A percentile compares a stretch with the other conserved stretches of the same genome.
phyloP scores from a whole-genome alignment of 108 stramenopile species.

The Discostella stelligeroides region DNA sequence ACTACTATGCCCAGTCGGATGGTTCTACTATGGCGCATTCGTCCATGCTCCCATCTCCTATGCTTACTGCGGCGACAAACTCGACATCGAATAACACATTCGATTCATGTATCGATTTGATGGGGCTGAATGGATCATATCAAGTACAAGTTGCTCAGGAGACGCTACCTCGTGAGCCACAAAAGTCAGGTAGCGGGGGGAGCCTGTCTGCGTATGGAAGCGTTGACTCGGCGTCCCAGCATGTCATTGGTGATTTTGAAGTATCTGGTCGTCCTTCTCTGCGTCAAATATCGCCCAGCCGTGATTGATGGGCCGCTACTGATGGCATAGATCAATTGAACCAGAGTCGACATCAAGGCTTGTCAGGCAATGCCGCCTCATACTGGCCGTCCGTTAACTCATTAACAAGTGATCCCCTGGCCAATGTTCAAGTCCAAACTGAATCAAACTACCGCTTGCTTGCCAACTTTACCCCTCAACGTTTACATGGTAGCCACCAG shows the following conservation, averaged over 20 bases:
- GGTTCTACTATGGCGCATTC: constrained; percentile 22
- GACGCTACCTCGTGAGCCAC: constrained; percentile 4
- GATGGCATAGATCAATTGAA: constrained; percentile 13
- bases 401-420: constrained; percentile 17
- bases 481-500: constrained; percentile 9
- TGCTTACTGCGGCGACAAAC: constrained; percentile 37
- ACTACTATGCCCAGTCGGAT: constrained; percentile 36
- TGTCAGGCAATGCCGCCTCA: constrained; percentile 4
- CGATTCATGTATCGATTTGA: constrained; percentile 34
- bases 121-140: constrained; percentile 16
- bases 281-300: constrained; percentile 11
- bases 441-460: background rate
- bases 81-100: constrained; percentile 42
- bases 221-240: constrained; percentile 33
- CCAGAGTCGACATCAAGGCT: constrained; percentile 11
- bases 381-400: constrained; percentile 33
- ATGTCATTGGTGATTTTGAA: constrained; percentile 7
- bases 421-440: constrained; percentile 15
- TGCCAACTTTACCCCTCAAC: constrained; percentile 10
- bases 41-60: constrained; percentile 30
- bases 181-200: constrained; percentile 33
- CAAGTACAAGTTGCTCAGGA: constrained; percentile 14
- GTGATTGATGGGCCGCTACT: constrained; percentile 24
- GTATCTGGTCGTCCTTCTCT: constrained; percentile 3
- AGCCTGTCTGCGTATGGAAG: constrained; percentile 40